Evolutionary conservation across 192 early-diverging fungal genomes (phyloP).

Genomic region (Pilaira anomala): DNA sequence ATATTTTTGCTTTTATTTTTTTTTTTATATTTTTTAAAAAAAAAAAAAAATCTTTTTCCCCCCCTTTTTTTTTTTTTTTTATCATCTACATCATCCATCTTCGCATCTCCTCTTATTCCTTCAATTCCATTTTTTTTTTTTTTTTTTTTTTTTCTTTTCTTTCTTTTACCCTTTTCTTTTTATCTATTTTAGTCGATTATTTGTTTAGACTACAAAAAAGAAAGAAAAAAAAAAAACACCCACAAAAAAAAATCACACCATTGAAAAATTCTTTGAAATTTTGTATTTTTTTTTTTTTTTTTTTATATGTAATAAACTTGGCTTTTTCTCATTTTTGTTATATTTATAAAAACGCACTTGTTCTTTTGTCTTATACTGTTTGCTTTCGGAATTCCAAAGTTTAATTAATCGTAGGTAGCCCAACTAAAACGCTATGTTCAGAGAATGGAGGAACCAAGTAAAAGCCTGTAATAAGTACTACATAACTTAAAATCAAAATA

Average conservation of each 20-base stretch:
- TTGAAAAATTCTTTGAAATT: too few species aligned
- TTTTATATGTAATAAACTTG: too few species aligned
- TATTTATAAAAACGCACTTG: too few species aligned
- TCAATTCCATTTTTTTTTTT: conserved; percentile 8
- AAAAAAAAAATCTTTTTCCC: too few species aligned
- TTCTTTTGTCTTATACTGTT: too few species aligned
- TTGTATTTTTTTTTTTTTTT: too few species aligned
- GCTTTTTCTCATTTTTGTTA: too few species aligned
- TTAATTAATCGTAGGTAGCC: too few species aligned
- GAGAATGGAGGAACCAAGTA: conserved; percentile 61
- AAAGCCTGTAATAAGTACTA: conserved; percentile 77
- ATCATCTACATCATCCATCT: not conserved
- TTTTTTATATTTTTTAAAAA: too few species aligned
- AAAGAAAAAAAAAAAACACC: too few species aligned
- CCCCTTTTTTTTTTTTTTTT: not conserved
- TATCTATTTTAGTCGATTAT: conserved; percentile 1
- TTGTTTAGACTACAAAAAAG: not conserved
- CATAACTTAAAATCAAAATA: conserved; percentile 84
- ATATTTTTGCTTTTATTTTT: not conserved
- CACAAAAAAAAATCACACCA: too few species aligned
- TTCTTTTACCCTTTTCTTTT: not conserved
- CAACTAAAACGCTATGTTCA: not conserved
- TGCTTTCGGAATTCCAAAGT: too few species aligned
- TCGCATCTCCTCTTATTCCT: not conserved
- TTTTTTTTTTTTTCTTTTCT: conserved; percentile 1